phyloP scores from a whole-genome alignment of 352 stramenopile species.

The Pythium phragmitis region DNA sequence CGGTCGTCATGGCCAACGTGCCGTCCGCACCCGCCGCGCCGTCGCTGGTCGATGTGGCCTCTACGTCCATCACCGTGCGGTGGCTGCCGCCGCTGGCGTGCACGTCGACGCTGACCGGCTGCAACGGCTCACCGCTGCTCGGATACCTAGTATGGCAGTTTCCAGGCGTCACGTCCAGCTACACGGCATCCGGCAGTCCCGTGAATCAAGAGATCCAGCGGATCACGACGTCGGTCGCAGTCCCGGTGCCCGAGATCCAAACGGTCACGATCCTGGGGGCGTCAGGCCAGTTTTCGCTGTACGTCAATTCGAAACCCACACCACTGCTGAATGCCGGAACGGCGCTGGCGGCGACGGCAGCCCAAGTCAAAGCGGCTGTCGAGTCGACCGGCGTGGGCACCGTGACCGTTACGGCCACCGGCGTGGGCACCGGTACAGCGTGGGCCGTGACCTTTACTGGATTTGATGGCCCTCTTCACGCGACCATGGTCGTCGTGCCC shows the following conservation, averaged over 20 bases:
- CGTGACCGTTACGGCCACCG: constrained; percentile 42
- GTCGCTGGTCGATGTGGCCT: constrained; percentile 55
- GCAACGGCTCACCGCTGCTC: constrained; percentile 76
- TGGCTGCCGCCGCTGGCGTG: constrained; percentile 68
- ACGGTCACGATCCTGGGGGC: constrained; percentile 58
- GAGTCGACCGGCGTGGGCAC: constrained; percentile 52
- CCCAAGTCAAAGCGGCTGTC: constrained; percentile 54
- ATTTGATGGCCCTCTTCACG: constrained; percentile 41
- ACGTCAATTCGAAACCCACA: constrained; percentile 60
- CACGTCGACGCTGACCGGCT: constrained; percentile 71
- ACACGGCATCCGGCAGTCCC: constrained; percentile 75
- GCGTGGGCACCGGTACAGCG: constrained; percentile 41
- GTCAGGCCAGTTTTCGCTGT: constrained; percentile 70
- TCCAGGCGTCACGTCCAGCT: constrained; percentile 61
- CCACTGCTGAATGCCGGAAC: constrained; percentile 44
- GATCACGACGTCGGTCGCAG: constrained; percentile 75
- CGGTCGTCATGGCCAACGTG: constrained; percentile 84
- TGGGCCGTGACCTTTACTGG: constrained; percentile 76
- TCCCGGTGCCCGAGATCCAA: constrained; percentile 71
- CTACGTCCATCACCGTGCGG: constrained; percentile 60
- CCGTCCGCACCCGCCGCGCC: constrained; percentile 52
- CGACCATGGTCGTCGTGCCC: constrained; percentile 51
- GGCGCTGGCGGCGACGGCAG: constrained; percentile 23
- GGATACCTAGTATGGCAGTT: constrained; percentile 96
- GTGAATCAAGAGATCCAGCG: constrained; percentile 89